Evolutionary conservation across 108 stramenopile genomes (phyloP).

Genomic region (Cylindrotheca fusiformis): DNA sequence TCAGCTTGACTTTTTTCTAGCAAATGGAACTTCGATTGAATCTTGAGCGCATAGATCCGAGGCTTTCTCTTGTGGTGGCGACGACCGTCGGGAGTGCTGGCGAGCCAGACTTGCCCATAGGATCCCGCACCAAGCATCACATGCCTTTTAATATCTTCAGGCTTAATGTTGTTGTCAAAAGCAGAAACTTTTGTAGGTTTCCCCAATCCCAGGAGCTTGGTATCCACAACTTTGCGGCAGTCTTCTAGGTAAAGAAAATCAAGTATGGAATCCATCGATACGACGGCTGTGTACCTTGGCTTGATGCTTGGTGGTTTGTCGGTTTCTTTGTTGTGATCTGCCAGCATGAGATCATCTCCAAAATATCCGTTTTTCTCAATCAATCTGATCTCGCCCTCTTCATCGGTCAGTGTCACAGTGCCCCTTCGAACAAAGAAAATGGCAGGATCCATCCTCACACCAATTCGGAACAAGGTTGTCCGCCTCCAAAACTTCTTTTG

Average conservation of each 20-base stretch:
- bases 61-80: background rate
- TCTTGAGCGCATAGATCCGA: constrained; percentile 76
- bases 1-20: constrained; percentile 80
- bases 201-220: constrained; percentile 37
- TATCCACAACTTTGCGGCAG: constrained; percentile 58
- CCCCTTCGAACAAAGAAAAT: constrained; percentile 64
- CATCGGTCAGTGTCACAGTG: constrained; percentile 21
- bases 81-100: constrained; percentile 11
- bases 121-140: constrained; percentile 87
- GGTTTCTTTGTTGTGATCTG: constrained; percentile 38
- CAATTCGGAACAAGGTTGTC: constrained; percentile 68
- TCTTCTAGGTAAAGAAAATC: constrained; percentile 60
- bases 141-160: constrained; percentile 45
- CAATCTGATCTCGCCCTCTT: constrained; percentile 16
- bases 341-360: constrained; percentile 56
- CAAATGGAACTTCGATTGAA: constrained; percentile 80
- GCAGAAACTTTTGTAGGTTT: constrained; percentile 6
- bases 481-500: constrained; percentile 48
- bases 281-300: constrained; percentile 21
- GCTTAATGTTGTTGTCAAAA: constrained; percentile 18
- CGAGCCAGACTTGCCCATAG: constrained; percentile 94
- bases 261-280: constrained; percentile 52
- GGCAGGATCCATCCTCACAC: constrained; percentile 37
- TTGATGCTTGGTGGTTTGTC: constrained; percentile 9
- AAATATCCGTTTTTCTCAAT: constrained; percentile 54